Base-by-base conservation (phyloP, 208 protist genomes). In the Acanthamoeba lugdunensis region DNA sequence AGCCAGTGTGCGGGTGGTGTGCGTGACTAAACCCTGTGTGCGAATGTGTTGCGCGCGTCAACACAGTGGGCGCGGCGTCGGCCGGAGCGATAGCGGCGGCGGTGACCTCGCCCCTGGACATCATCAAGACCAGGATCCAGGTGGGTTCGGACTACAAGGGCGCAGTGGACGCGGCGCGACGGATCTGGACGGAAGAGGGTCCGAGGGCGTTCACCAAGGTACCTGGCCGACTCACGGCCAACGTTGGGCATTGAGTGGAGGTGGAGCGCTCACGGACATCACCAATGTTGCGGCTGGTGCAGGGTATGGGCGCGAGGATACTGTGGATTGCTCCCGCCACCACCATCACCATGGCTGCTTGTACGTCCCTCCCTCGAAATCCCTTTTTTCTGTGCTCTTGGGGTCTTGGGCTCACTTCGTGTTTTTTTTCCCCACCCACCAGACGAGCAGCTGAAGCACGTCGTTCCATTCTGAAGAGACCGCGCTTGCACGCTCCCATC, bases 111-210 rank as follows among this genome's bases (percentile, higher is more conserved):
- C 96, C 96, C 11, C 50, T 97, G 0, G 96, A 97, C 90, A 94
- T 97, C 3, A 95, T 97, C 18, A 97, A 96, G 65, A 97, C 96
- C 18, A 79, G 94, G 69, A 94, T 97, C 30, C 96, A 97, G 89
- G 89, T 93, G n/a, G 89, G 89, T 65, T 93, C 89, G 14, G 91
- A 61, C 54, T 95, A 90, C 25, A 93, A 91, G 50, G 50, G 50
- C 16, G 28, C 67, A 16, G 23, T 52, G 9, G 71, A 95, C 48
- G 81, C 93, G 33, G 30, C 79, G 18, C 84, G 63, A 81, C 30
- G 89, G 33, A 94, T 94, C 21, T 54, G 52, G 58, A 52, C 28
- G 1, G 75, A 92, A 16, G 73, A 84, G 37, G 82, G 90, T 28
- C 37, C 56, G 2, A 23, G 30, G 65, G 77, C 75, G 25, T 94